Evolutionary conservation across 1,284 basidiomycete species (phyloP).

Genomic region (Fomitopsis pinicola): DNA sequence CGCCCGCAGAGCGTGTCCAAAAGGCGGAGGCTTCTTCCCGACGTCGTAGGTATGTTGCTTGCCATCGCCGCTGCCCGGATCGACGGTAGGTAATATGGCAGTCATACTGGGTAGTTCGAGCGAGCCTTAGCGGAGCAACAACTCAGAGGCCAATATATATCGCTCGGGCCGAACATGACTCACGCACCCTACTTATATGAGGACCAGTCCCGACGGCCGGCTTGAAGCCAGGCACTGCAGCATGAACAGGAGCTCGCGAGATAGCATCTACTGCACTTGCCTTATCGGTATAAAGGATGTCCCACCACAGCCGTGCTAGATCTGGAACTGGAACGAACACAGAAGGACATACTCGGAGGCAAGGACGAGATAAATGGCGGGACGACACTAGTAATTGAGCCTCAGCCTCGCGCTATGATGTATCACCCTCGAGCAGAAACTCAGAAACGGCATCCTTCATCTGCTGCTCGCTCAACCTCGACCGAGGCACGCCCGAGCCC

Average conservation of each 20-base stretch:
- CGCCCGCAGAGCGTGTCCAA: slow-evolving; percentile 55
- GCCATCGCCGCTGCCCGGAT: background rate
- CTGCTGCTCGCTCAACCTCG: slow-evolving; percentile 12
- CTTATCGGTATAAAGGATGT: background rate
- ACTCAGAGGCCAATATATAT: no score
- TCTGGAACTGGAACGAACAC: no score
- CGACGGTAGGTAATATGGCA: background rate
- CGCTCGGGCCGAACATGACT: no score
- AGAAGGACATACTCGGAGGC: no score
- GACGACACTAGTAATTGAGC: no score
- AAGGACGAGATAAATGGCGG: no score
- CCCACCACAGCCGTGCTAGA: background rate
- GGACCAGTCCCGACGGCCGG: no score
- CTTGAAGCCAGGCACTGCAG: background rate
- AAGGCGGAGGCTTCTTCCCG: slow-evolving; percentile 36
- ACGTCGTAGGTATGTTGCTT: slow-evolving; percentile 22
- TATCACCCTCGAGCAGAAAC: slow-evolving; percentile 9
- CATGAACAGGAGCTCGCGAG: background rate
- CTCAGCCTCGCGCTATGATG: background rate
- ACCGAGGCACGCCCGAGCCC: slow-evolving; percentile 4
- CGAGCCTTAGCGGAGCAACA: no score
- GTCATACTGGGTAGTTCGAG: background rate
- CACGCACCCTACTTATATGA: no score
- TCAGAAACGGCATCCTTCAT: slow-evolving; percentile 15
- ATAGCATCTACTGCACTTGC: background rate